Base-by-base conservation (phyloP, 495 filamentous ascomycete genomes). In the Rostrohypoxylon terebratum region DNA sequence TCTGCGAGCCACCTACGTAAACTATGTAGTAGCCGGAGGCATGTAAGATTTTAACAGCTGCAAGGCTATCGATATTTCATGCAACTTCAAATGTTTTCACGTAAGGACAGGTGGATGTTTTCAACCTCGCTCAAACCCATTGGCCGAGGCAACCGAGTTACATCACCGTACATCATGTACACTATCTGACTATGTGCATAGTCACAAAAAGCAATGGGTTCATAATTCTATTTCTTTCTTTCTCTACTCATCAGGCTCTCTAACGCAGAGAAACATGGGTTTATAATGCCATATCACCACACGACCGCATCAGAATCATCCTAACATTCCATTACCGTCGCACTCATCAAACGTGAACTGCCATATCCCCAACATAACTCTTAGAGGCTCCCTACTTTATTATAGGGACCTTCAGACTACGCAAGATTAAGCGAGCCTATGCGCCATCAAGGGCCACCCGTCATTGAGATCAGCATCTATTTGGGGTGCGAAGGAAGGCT, bases 201-300 rank as follows among this genome's bases (percentile, higher is more conserved):
- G 6, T 28, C 28, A 28, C n/a, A 13, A 59, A 59, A 3, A 59
- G 10, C 34, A 3, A 31, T 13, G 20, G 40, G 31, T 64, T 68
- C 28, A 45, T 67, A 44, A 58, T 45, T 63, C 55, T 59, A 59
- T 59, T 53, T 45, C 42, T 69, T 23, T 73, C 50, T 68, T 42
- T 42, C 36, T 69, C 50, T 74, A 70, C 66, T 69, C 71, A 74
- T 74, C 69, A 74, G 63, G 51, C 34, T 67, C 63, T 70, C 44
- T 63, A 58, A 33, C 47, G 47, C 53, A 34, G 61, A 28, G 50
- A 38, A 58, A 62, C 44, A 58, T 42, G 36, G 50, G 63, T 63
- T 53, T 63, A 34, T 57, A 50, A 63, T 47, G 61, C 50, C 45
- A 48, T 51, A 25, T 63, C 45, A 50, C 62, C 34, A 50, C 36